Conservation (phyloP, 2,329 filamentous ascomycete genomes). For the Colletotrichum eleusines region DNA sequence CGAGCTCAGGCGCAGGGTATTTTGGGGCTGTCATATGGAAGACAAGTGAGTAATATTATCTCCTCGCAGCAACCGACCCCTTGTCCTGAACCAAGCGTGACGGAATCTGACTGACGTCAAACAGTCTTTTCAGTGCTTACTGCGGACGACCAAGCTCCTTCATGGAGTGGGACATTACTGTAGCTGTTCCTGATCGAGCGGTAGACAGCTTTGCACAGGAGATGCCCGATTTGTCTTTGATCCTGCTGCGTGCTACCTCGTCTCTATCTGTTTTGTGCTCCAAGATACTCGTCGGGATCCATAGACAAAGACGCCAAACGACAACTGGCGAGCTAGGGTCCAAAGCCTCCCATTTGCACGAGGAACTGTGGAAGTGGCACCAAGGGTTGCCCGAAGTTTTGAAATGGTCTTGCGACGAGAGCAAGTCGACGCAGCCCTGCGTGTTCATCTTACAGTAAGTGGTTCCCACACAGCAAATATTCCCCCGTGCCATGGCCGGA, state of each 20-base stretch:
- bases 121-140: conserved; percentile 21
- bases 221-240: background rate
- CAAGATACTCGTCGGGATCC: background rate
- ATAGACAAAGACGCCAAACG: background rate
- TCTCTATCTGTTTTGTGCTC: conserved; percentile 17
- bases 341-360: background rate
- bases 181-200: background rate
- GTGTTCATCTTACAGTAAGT: conserved; percentile 30
- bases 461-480: no score
- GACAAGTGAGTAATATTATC: conserved; percentile 25
- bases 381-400: background rate
- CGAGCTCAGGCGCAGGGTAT: conserved; percentile 21
- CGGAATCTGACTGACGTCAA: background rate
- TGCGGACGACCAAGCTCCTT: conserved; percentile 24
- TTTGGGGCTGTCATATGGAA: conserved; percentile 31
- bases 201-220: background rate
- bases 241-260: background rate
- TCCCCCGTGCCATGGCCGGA: background rate
- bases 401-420: background rate
- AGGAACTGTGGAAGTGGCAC: conserved; percentile 22
- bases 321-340: background rate
- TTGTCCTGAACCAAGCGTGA: background rate
- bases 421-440: background rate
- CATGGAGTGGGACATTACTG: conserved; percentile 20
- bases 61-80: fast-evolving